phyloP scores from a whole-genome alignment of 768 basidiomycete species.

The Naganishia vaughanmartiniae region DNA sequence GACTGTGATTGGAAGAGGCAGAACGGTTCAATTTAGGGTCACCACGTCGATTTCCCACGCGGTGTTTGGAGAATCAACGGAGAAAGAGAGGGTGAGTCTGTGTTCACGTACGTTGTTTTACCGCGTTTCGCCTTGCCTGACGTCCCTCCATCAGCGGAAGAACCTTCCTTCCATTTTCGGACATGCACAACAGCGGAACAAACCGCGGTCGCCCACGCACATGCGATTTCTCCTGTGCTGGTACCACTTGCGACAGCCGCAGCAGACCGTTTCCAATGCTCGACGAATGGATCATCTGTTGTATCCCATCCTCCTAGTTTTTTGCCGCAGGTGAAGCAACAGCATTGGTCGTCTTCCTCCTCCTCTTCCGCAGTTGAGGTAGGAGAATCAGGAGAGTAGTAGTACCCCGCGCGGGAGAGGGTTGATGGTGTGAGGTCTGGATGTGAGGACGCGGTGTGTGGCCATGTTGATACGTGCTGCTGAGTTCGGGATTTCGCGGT shows the following conservation, averaged over 20 bases:
- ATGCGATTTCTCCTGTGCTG: slow-evolving; percentile 48
- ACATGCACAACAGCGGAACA: slow-evolving; percentile 62
- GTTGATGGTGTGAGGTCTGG: slow-evolving; percentile 63
- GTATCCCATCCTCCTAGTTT: slow-evolving; percentile 79
- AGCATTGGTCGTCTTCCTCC: slow-evolving; percentile 54
- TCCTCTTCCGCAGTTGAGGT: no score
- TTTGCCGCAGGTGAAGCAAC: slow-evolving; percentile 80
- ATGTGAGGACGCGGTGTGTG: slow-evolving; percentile 63
- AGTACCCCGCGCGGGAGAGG: slow-evolving; percentile 89
- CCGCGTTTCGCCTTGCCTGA: slow-evolving; percentile 35
- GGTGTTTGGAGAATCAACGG: no score
- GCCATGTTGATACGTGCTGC: slow-evolving; percentile 60
- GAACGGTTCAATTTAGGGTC: neutral
- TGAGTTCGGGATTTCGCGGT: slow-evolving; percentile 56
- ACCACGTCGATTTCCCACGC: no score
- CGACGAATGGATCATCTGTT: slow-evolving; percentile 77
- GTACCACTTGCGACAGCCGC: neutral
- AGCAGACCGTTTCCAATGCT: slow-evolving; percentile 71
- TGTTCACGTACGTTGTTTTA: slow-evolving; percentile 22
- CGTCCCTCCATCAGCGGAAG: neutral
- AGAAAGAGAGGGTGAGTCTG: no score
- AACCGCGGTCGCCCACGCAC: slow-evolving; percentile 76
- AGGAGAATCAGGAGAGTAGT: slow-evolving; percentile 60
- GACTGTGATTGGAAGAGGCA: neutral
- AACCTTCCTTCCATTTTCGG: slow-evolving; percentile 24